These are phyloP conservation scores for Pilobolus umbonatus DNA, from an alignment of 192 early-diverging fungal genomes.

Conservation along the genomic window DNA sequence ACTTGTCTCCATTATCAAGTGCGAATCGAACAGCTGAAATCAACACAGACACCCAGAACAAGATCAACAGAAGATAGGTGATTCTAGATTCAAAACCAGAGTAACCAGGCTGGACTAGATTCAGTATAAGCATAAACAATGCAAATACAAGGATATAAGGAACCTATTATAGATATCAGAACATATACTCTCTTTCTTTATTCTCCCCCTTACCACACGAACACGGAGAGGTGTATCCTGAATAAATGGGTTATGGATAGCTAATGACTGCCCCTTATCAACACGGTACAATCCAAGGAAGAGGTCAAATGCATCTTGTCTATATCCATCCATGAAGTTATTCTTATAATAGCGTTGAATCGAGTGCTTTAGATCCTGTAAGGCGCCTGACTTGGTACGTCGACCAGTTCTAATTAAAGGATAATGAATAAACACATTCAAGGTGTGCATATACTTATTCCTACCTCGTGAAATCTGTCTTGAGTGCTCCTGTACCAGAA, in stretches of 20 bases:
- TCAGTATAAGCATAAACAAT: conserved; percentile 47
- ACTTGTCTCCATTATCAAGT: conserved; percentile 40
- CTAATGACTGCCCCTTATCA: conserved; percentile 1
- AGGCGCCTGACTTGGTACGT: conserved; percentile 74
- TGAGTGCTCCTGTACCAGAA: conserved; percentile 94
- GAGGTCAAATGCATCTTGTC: conserved; percentile 92
- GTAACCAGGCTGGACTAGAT: conserved; percentile 41
- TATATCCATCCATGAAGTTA: conserved; percentile 90
- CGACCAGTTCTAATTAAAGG: conserved; percentile 68
- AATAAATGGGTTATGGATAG: conserved; percentile 43
- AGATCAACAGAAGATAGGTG: conserved; percentile 33
- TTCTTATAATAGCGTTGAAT: conserved; percentile 86
- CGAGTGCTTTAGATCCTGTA: conserved; percentile 80
- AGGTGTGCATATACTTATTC: neutral
- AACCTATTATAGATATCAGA: conserved; percentile 1
- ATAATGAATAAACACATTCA: neutral
- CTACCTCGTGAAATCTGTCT: conserved; percentile 93
- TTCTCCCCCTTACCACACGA: conserved; percentile 40
- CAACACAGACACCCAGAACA: conserved; percentile 46
- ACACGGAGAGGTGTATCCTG: conserved; percentile 52
- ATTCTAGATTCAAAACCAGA: conserved; percentile 20
- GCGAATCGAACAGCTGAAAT: conserved; percentile 38
- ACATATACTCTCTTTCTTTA: neutral
- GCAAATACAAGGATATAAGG: conserved; percentile 38
- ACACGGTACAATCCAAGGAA: conserved; percentile 69